Percentiles rank a stretch among this genome's conserved stretches.
Evolutionary conservation across 345 rosid genomes (phyloP).

Genomic region (Eucalyptus pauciflora): DNA sequence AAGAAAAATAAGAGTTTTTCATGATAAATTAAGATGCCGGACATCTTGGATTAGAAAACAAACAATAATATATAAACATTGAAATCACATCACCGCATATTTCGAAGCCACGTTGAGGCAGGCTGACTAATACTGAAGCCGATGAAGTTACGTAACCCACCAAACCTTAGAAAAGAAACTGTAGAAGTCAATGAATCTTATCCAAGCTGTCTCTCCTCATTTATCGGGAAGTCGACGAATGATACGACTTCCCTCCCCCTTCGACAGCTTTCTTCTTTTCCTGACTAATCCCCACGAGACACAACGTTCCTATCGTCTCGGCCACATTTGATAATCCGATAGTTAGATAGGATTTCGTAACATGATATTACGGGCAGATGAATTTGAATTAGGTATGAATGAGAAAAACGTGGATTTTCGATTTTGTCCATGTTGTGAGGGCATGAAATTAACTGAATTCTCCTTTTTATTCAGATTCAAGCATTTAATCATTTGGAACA

Average conservation of each 20-base stretch:
- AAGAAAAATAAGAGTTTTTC: background rate
- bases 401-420: background rate
- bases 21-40: background rate
- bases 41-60: background rate
- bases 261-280: background rate
- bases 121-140: background rate
- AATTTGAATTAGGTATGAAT: too few species aligned
- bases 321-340: background rate
- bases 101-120: background rate
- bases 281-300: background rate
- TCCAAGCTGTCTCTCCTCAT: background rate
- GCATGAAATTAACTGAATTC: background rate
- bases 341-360: background rate
- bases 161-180: background rate
- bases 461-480: background rate
- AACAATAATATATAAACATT: background rate
- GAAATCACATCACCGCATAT: background rate
- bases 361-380: too few species aligned
- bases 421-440: background rate
- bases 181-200: background rate
- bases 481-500: background rate
- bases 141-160: background rate
- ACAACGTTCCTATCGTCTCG: background rate
- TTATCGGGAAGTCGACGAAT: background rate
- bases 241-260: background rate